These are phyloP conservation scores for Pseudognaphalium luteoalbum DNA, from an alignment of 129 eudicot genomes.

Conservation along the genomic window DNA sequence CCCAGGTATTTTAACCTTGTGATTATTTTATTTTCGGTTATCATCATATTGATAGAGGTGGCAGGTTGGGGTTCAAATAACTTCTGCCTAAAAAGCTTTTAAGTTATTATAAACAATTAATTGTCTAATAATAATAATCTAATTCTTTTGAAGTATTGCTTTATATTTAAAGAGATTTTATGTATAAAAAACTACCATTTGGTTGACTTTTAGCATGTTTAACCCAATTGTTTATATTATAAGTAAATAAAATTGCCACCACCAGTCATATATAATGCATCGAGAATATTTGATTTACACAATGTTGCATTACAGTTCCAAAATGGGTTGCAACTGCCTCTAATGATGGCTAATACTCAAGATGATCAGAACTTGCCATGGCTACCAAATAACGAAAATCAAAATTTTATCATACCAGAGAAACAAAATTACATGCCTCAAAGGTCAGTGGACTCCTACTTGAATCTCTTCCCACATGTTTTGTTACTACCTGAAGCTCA, in stretches of 20 bases:
- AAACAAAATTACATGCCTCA: slow-evolving; percentile 52
- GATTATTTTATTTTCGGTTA: slow-evolving; percentile 8
- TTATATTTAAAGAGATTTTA: not conserved
- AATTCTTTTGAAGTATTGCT: not conserved
- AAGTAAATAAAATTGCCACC: not conserved
- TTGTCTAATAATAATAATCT: not conserved
- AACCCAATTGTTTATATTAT: not conserved
- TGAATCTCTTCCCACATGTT: slow-evolving; percentile 5
- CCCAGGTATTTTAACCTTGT: slow-evolving; percentile 44
- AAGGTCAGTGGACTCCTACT: slow-evolving; percentile 45
- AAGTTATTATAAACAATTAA: not conserved
- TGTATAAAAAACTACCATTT: not conserved
- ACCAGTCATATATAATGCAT: not conserved
- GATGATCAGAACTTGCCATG: slow-evolving; percentile 58
- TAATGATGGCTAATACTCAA: slow-evolving; percentile 53
- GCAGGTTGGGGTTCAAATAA: not conserved
- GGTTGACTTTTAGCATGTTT: not conserved
- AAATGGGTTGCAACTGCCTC: slow-evolving; percentile 58
- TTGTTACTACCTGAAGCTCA: not conserved
- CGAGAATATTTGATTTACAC: slow-evolving; percentile 10
- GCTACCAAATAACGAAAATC: slow-evolving; percentile 62
- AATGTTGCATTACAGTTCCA: slow-evolving; percentile 50
- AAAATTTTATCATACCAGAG: slow-evolving; percentile 46
- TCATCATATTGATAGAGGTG: not conserved
- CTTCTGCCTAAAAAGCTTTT: not conserved